Conservation (phyloP, 306 rosid species). For the Malus fusca region DNA sequence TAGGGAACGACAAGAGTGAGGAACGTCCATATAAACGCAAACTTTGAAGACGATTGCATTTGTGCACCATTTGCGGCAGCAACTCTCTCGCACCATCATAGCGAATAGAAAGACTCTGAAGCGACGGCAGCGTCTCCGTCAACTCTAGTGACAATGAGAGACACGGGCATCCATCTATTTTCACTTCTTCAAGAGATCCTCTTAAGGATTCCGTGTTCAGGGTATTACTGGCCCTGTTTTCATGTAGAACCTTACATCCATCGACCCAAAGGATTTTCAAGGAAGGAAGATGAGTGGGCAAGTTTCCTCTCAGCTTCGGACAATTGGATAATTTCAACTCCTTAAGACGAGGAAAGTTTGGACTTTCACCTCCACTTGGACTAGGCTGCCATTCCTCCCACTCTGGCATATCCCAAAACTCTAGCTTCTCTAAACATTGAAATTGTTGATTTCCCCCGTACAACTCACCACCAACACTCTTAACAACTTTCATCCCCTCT, state of each 20-base stretch:
- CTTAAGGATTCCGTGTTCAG: background rate
- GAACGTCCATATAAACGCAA: rapidly evolving
- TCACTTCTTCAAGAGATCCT: background rate
- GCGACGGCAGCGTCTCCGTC: background rate
- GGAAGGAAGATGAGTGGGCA: background rate
- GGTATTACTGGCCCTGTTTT: background rate
- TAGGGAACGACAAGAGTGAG: background rate
- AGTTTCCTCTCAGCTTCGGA: background rate
- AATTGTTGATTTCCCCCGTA: background rate
- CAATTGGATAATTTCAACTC: rapidly evolving
- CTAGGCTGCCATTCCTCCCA: background rate
- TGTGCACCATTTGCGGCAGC: background rate
- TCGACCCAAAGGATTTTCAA: background rate
- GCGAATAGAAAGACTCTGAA: rapidly evolving
- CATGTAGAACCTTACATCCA: background rate
- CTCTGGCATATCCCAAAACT: background rate
- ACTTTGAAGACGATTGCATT: background rate
- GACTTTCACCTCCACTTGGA: background rate
- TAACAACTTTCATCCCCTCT: background rate
- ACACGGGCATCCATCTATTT: rapidly evolving
- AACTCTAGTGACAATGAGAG: background rate
- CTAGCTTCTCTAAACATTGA: background rate
- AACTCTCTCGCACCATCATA: rapidly evolving
- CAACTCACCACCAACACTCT: background rate
- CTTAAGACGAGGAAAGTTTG: background rate